Evolutionary conservation across 2,329 filamentous ascomycete genomes (phyloP).

Genomic region (Fusarium udum): DNA sequence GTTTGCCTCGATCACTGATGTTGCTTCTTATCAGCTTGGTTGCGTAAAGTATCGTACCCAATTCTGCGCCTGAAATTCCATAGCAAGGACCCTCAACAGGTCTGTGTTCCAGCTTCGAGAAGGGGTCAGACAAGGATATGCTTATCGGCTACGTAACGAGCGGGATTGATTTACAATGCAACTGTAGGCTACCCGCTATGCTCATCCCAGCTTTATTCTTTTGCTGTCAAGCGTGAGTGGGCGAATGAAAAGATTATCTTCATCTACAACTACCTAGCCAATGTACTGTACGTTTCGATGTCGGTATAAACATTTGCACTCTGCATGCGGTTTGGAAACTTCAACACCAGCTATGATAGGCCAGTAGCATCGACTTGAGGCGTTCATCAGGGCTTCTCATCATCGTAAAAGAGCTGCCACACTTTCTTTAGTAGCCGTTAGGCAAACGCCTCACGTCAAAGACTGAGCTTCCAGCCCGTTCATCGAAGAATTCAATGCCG

Average conservation of each 20-base stretch:
- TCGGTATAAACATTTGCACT: constrained; percentile 1
- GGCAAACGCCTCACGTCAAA: constrained; percentile 12
- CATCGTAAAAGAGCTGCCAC: constrained; percentile 7
- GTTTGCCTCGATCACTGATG: not conserved
- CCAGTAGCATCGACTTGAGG: constrained; percentile 7
- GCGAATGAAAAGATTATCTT: constrained; percentile 7
- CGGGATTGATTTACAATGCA: constrained; percentile 24
- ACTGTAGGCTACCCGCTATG: constrained; percentile 14
- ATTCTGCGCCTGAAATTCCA: constrained; percentile 17
- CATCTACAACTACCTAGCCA: constrained; percentile 1
- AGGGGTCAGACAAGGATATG: constrained; percentile 15
- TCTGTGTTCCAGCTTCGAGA: constrained; percentile 31
- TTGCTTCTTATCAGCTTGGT: constrained; percentile 11
- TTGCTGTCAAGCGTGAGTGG: not conserved
- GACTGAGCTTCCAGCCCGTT: constrained; percentile 33
- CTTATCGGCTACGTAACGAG: constrained; percentile 27
- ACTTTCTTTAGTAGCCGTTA: constrained; percentile 22
- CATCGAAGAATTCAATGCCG: constrained; percentile 12
- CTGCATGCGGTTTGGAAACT: constrained; percentile 13
- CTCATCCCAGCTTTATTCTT: constrained; percentile 19
- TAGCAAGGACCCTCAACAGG: constrained; percentile 17
- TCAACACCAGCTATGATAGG: constrained; percentile 22
- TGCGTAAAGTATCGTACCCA: not conserved
- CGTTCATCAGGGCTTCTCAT: not conserved
- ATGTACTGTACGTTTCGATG: not conserved